Base-by-base conservation (phyloP, 2,329 filamentous ascomycete species). In the Chaetomiaceae sp. region DNA sequence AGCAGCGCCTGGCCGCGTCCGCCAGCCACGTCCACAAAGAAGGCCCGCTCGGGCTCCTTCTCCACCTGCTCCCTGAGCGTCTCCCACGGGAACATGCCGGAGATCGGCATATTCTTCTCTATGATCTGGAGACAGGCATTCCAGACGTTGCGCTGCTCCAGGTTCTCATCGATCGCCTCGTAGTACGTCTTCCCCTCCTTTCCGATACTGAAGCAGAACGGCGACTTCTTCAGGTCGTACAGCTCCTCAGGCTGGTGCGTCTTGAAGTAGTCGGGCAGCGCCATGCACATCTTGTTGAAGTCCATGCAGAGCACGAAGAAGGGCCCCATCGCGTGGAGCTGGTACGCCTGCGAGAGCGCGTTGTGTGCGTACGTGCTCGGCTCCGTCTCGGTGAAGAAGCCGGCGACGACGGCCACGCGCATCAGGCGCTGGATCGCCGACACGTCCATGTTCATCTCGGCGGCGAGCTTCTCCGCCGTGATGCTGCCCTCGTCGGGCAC, bases 41-140 rank as follows among this genome's bases (percentile, higher is more conserved):
- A 63, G 1, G 61, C 51, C 3, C 62, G 54, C 15, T 58, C 55
- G 0, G 61, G 62, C 11, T 63, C 56, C 37, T 56, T 48, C 18
- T 59, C 50, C 3, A 63, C 61, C 19, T 59, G 56, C 2, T 58
- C 55, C 39, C 57, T 58, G 3, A 65, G 50, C 2, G 59, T 55
- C 1, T 51, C 47, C 40, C 63, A 65, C 1, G 62, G 63, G n/a
- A 65, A 66, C 63, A 65, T 66, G 40, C 62, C 63, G 3, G 51
- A 33, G 12, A 65, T 59, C 7, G 63, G 63, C 56, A 65, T 65
- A 17, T 62, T 39, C 39, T 62, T 55, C 14, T 63, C 62, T 15
- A 61, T 56, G 37, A 56, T 56, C 30, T 60, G 56, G 53, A 66
- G 58, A 34, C 57, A 61, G 15, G 52, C 50, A 41, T 66, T 63